Percentiles rank a stretch among this genome's conserved stretches.
These are phyloP conservation scores for Spathaspora arborariae DNA, from an alignment of 805 yeast genomes.

Conservation along the genomic window DNA sequence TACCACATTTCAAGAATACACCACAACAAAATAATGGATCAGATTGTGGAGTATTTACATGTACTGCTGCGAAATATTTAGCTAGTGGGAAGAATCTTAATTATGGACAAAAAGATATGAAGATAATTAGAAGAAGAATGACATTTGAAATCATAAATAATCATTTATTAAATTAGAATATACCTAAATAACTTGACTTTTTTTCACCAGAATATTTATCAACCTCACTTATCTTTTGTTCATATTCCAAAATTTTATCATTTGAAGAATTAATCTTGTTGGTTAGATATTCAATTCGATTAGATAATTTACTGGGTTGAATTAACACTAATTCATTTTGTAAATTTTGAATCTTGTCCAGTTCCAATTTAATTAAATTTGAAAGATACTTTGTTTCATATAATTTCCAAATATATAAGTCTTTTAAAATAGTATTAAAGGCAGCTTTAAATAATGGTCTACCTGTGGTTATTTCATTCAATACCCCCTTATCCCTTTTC, in stretches of 20 bases:
- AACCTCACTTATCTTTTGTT: slow-evolving; percentile 23
- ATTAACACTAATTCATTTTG: slow-evolving; percentile 72
- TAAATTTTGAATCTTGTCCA: slow-evolving; percentile 53
- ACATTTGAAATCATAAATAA: slow-evolving; percentile 51
- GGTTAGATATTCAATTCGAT: slow-evolving; percentile 63
- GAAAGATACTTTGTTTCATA: slow-evolving; percentile 62
- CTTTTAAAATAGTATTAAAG: slow-evolving; percentile 59
- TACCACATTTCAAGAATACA: slow-evolving; percentile 29
- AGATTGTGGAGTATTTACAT: slow-evolving; percentile 94
- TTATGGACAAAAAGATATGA: slow-evolving; percentile 70
- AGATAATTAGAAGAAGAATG: slow-evolving; percentile 61
- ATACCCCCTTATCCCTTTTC: slow-evolving; percentile 72
- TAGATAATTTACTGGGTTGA: slow-evolving; percentile 49
- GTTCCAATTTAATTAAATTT: slow-evolving; percentile 55
- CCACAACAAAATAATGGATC: slow-evolving; percentile 89
- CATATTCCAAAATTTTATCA: slow-evolving; percentile 30
- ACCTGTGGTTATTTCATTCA: slow-evolving; percentile 66
- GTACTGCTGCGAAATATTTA: slow-evolving; percentile 67
- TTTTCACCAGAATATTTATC: neutral
- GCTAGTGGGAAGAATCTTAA: slow-evolving; percentile 46
- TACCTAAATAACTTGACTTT: neutral
- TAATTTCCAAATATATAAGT: slow-evolving; percentile 50
- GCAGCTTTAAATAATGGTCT: slow-evolving; percentile 84
- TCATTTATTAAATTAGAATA: slow-evolving; percentile 20
- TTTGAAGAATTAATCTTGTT: slow-evolving; percentile 65